These are phyloP conservation scores for Mortierella sp. DNA, from an alignment of 371 early-diverging fungal genomes.

Conservation along the genomic window DNA sequence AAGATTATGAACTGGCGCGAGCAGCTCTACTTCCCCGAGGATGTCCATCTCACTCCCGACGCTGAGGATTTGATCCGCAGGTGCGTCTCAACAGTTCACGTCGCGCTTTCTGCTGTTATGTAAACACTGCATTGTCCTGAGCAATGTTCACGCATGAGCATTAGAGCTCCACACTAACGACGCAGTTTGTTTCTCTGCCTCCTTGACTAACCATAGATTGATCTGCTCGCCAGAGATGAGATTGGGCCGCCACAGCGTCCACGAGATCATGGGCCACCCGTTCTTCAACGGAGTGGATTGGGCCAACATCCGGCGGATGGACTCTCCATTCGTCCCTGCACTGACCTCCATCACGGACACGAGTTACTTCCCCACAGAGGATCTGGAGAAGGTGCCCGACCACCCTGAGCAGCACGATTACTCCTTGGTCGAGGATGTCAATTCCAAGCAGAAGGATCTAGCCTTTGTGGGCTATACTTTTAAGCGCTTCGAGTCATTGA, in stretches of 20 bases:
- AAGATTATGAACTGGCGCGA: slow-evolving; percentile 98
- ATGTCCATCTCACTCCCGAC: slow-evolving; percentile 90
- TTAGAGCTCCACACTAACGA: not conserved
- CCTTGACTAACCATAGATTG: slow-evolving; percentile 62
- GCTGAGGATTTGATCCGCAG: slow-evolving; percentile 93
- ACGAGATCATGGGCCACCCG: slow-evolving; percentile 93
- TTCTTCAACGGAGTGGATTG: slow-evolving; percentile 98
- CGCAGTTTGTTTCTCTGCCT: no score
- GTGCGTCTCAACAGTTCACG: no score
- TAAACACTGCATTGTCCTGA: no score
- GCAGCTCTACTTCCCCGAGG: slow-evolving; percentile 91
- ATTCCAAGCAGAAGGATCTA: slow-evolving; percentile 85
- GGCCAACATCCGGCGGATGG: slow-evolving; percentile 85
- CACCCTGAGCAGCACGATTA: slow-evolving; percentile 55
- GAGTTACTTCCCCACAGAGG: slow-evolving; percentile 96
- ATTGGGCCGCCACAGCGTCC: slow-evolving; percentile 83
- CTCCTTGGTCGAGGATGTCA: slow-evolving; percentile 34
- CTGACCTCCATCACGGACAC: slow-evolving; percentile 97
- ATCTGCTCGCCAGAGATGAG: slow-evolving; percentile 90
- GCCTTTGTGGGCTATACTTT: slow-evolving; percentile 99
- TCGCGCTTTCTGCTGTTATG: no score
- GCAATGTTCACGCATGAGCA: no score
- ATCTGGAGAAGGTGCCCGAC: slow-evolving; percentile 83
- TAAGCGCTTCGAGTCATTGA: slow-evolving; percentile 92
- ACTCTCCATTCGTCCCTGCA: slow-evolving; percentile 96